phyloP scores from a whole-genome alignment of 139 green algal species.

The Auxenochlorella pyrenoidosa region DNA sequence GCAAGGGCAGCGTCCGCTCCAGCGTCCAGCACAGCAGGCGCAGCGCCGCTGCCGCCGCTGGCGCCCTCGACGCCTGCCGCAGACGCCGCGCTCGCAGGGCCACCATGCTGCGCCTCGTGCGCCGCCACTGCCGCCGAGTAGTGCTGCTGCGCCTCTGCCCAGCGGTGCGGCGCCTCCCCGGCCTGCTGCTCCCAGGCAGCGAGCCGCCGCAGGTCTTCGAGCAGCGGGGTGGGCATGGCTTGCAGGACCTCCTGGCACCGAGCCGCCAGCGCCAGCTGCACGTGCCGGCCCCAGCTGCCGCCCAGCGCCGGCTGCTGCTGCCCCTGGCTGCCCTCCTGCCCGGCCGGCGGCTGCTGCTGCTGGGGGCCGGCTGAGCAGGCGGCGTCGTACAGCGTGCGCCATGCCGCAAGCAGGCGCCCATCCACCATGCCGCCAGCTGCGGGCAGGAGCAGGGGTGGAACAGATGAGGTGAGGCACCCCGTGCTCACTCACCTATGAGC shows the following conservation, averaged over 20 bases:
- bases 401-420: slow-evolving; percentile 10
- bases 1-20: background rate
- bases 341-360: slow-evolving; percentile 33
- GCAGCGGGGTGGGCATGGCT: slow-evolving; percentile 18
- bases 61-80: background rate
- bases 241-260: slow-evolving; percentile 20
- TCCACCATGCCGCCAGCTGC: slow-evolving; percentile 32
- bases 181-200: slow-evolving; percentile 5
- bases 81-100: background rate
- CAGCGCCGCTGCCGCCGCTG: background rate
- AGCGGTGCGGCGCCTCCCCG: background rate
- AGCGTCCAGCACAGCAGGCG: slow-evolving; percentile 3
- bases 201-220: slow-evolving; percentile 15
- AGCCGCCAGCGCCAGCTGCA: background rate
- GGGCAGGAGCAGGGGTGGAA: background rate
- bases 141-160: background rate
- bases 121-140: background rate
- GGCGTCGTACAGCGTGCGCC: background rate
- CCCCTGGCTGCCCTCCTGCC: slow-evolving; percentile 9
- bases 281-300: slow-evolving; percentile 7
- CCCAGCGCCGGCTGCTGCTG: background rate
- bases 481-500: no score
- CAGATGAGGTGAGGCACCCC: no score
- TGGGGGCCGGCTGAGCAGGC: background rate
- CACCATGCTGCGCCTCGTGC: slow-evolving; percentile 1